A percentile compares a stretch with the other conserved stretches of the same genome.
These are phyloP conservation scores for Chara braunii DNA, from an alignment of 139 green algal species.

Conservation along the genomic window DNA sequence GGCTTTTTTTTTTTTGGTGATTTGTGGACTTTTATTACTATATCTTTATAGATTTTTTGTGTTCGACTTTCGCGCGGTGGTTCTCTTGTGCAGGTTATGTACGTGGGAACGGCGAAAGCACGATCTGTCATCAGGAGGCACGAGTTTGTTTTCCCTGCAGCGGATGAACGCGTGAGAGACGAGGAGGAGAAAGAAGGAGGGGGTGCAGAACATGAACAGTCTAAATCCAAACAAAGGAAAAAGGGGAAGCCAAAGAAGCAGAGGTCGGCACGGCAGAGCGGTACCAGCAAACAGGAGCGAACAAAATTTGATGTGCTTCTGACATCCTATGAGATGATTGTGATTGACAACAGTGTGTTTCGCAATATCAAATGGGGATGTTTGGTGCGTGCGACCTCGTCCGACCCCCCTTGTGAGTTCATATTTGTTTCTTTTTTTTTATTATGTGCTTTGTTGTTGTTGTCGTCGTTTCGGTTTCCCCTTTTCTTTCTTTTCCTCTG, in stretches of 20 bases:
- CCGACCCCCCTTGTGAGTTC: background rate
- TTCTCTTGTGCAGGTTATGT: constrained; percentile 54
- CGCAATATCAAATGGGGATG: constrained; percentile 61
- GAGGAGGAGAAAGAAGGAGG: constrained; percentile 12
- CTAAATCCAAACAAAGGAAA: background rate
- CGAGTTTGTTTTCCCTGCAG: constrained; percentile 49
- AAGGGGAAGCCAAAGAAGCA: background rate
- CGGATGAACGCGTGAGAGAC: background rate
- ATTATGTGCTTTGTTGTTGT: too few relatives aligned
- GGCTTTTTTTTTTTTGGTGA: too few relatives aligned
- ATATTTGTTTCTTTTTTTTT: background rate
- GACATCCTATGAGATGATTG: constrained; percentile 85
- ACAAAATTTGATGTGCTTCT: constrained; percentile 69
- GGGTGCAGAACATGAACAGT: constrained; percentile 6
- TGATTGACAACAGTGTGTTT: constrained; percentile 58
- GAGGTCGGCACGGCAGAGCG: too few relatives aligned
- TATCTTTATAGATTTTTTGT: too few relatives aligned
- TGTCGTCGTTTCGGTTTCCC: too few relatives aligned
- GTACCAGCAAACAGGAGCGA: constrained; percentile 23
- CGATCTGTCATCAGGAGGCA: constrained; percentile 54
- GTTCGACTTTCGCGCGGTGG: too few relatives aligned
- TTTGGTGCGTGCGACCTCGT: constrained; percentile 42
- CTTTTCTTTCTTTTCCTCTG: too few relatives aligned
- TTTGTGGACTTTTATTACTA: too few relatives aligned
- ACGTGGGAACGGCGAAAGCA: constrained; percentile 67